Percentiles rank a stretch among this genome's conserved stretches.
Evolutionary conservation across 2,329 filamentous ascomycete genomes (phyloP).

Genomic region (Fusarium clavum): DNA sequence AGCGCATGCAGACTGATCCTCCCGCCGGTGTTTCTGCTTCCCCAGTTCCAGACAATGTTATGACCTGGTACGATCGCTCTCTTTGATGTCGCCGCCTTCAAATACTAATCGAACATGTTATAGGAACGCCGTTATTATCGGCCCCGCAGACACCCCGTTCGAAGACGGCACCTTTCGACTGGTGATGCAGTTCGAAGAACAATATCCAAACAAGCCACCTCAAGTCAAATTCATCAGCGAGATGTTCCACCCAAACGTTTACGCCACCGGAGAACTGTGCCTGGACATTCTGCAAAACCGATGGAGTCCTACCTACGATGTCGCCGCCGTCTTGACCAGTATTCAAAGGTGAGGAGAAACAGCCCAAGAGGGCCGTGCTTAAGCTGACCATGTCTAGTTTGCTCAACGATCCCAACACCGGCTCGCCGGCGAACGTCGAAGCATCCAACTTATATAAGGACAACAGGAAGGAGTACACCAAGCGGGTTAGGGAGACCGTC

Average conservation of each 20-base stretch:
- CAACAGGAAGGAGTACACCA: slow-evolving; percentile 95
- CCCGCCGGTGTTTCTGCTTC: slow-evolving; percentile 96
- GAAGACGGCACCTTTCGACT: slow-evolving; percentile 98
- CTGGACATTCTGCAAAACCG: slow-evolving; percentile 97
- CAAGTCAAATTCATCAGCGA: slow-evolving; percentile 98
- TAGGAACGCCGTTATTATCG: slow-evolving; percentile 99
- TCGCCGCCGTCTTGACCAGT: slow-evolving; percentile 95
- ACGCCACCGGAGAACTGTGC: slow-evolving; percentile 95
- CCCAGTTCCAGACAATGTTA: slow-evolving; percentile 94
- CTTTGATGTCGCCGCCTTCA: neutral
- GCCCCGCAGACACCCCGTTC: slow-evolving; percentile 95
- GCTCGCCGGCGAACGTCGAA: slow-evolving; percentile 96
- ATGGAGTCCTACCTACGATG: slow-evolving; percentile 99
- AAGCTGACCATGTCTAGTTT: slow-evolving; percentile 68
- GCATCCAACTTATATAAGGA: slow-evolving; percentile 99
- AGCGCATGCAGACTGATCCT: slow-evolving; percentile 99
- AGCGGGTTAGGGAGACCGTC: slow-evolving; percentile 93
- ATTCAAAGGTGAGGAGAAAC: slow-evolving; percentile 81
- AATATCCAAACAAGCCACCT: slow-evolving; percentile 98
- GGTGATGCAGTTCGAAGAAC: slow-evolving; percentile 99
- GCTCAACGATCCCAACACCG: slow-evolving; percentile 98
- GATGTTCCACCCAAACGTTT: slow-evolving; percentile 99
- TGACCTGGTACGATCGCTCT: slow-evolving; percentile 81
- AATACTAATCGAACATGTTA: slow-evolving; percentile 36
- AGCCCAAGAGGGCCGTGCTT: neutral